Base-by-base conservation (phyloP, 2,329 filamentous ascomycete genomes). In the Diplodia corticola region DNA sequence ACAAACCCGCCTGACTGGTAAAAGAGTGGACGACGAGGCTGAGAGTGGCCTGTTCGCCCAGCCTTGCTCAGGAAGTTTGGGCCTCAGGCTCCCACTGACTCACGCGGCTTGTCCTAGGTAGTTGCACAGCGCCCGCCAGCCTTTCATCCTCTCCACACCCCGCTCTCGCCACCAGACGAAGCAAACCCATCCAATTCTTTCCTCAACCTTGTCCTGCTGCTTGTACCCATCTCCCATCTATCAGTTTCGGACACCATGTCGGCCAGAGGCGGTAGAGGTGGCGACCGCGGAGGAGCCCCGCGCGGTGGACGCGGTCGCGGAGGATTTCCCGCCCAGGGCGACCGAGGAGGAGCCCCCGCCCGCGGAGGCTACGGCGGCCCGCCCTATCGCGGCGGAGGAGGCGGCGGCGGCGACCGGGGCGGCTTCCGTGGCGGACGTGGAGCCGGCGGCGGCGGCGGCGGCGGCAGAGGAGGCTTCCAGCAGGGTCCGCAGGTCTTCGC, bases 381-480 rank as follows among this genome's bases (percentile, higher is more conserved):
- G 37, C 37, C 37, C 24, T 46, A n/a, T 20, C 13, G 44, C 17
- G 55, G 51, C 28, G 49, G 54, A 12, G 30, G 54, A 20, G 49
- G 35, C 20, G 67, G 61, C 6, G 17, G 53, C 28, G 65, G 57
- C 20, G 54, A 48, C 7, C 30, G 54, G 13, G 48, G 69, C 28
- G 66, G 69, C 28, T 59, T 59, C 24, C 69, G 68, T 4, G 69
- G 68, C 12, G 68, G 70, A 30, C 68, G 68, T 26, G 67, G 65
- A 2, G 69, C 67, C 24, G 54, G 61, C 15, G 65, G 59, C 50
- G 35, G 67, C 24, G 54, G 61, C 15, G 65, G 59, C 50, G 35
- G 57, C 5, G 50, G 46, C 24, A 24, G 63, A n/a, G 51, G 63
- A 20, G 63, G 63, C 17, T 44, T 44, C 40, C 40, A 44, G 7